Evolutionary conservation across 225 moss, liverwort and hornwort species (phyloP).

Genomic region (Takakia lepidozioides): DNA sequence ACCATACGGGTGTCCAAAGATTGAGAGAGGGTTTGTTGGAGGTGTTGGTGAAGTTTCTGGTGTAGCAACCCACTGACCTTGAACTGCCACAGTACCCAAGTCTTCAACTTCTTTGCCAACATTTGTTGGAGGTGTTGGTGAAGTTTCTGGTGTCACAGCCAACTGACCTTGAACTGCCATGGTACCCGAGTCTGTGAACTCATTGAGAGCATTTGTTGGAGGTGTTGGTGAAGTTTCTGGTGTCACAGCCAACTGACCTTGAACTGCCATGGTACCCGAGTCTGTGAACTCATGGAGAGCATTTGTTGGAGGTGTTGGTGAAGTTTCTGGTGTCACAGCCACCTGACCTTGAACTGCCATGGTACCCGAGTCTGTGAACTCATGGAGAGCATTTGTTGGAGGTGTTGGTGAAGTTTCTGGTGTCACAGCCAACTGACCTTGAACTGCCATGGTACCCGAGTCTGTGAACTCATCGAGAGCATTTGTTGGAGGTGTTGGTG

Average conservation of each 20-base stretch:
- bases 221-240: slow-evolving; percentile 12
- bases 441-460: no score
- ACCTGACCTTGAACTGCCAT: no score
- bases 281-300: slow-evolving; percentile 14
- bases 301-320: no score
- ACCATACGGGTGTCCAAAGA: slow-evolving; percentile 27
- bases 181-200: no score
- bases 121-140: slow-evolving; percentile 5
- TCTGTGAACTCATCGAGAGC: no score
- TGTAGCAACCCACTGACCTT: neutral
- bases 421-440: slow-evolving; percentile 15
- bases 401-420: slow-evolving; percentile 32
- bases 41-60: slow-evolving; percentile 42
- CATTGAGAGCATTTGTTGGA: no score
- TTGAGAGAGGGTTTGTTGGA: slow-evolving; percentile 31
- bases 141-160: slow-evolving; percentile 9
- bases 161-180: no score
- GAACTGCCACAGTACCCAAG: no score
- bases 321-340: slow-evolving; percentile 9
- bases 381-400: slow-evolving; percentile 28
- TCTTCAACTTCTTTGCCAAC: slow-evolving; percentile 7
- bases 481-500: slow-evolving; percentile 20
- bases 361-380: no score
- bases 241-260: no score
- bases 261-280: no score